Evolutionary conservation across 1,139 yeast genomes (phyloP).

Genomic region (Kurtzmaniella quercitrusa): DNA sequence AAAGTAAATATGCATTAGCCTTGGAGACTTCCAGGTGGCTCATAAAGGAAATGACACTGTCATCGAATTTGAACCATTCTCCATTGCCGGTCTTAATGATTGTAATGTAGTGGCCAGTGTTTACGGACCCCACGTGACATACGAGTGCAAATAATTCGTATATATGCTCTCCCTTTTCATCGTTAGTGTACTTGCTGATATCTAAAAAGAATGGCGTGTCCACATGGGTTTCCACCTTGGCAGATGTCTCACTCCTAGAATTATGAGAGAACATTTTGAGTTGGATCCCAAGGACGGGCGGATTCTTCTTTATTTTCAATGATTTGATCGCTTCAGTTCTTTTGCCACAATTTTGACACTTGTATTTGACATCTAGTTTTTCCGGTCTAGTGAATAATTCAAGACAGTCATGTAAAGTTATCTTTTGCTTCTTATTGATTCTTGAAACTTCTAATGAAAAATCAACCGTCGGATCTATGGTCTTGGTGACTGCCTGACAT

Average conservation of each 20-base stretch:
- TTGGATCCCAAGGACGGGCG: conserved; percentile 79
- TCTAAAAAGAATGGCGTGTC: conserved; percentile 69
- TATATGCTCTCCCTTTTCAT: conserved; percentile 27
- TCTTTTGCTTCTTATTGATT: conserved; percentile 14
- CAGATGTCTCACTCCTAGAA: conserved; percentile 46
- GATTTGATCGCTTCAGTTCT: conserved; percentile 66
- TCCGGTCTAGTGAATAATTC: conserved; percentile 75
- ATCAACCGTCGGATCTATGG: conserved; percentile 89
- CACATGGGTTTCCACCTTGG: conserved; percentile 75
- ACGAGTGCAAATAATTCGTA: conserved; percentile 85
- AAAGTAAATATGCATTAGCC: conserved; percentile 74
- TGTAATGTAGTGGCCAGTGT: conserved; percentile 91
- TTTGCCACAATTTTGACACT: conserved; percentile 62
- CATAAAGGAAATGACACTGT: conserved; percentile 72
- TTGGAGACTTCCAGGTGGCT: conserved; percentile 59
- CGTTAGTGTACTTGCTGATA: conserved; percentile 55
- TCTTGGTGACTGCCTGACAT: conserved; percentile 61
- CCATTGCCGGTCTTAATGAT: conserved; percentile 68
- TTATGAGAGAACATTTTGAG: conserved; percentile 84
- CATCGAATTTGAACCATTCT: conserved; percentile 88
- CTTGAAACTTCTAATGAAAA: conserved; percentile 66
- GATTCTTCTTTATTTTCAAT: conserved; percentile 60
- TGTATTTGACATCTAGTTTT: conserved; percentile 66
- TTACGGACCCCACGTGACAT: conserved; percentile 86
- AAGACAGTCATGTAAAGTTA: conserved; percentile 59